Evolutionary conservation across 2,329 filamentous ascomycete species (phyloP), one percentile per base, ranked within the genome.

Genomic region (Curvularia spicifera): DNA sequence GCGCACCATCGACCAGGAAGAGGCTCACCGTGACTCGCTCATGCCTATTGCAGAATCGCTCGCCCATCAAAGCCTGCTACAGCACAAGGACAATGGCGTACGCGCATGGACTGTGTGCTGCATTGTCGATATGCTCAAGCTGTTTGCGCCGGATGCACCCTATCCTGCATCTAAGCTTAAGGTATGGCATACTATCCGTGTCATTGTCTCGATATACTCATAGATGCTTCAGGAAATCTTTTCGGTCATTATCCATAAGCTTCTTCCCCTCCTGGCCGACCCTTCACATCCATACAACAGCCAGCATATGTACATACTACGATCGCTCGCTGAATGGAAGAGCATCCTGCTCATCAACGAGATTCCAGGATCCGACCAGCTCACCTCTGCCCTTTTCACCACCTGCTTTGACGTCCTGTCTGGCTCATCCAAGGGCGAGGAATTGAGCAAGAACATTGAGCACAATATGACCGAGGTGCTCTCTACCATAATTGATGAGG

Each of bases 111-210:
- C 91, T 31, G 89, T 93, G 43, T 91, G 91, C 71, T 98, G 93
- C 76, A 83, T 98, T 60, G 93, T 97, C 53, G 95, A 99, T 76
- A 90, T 99, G 67, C 85, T 99, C 74, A 89, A 91, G 69, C 84
- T 99, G 56, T 97, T 92, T 78, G 95, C 95, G 28, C 95, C 95
- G 0, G 89, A 98, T 82, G 95, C 95, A 74, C 95, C 95, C 18
- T 98, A 96, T 78, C 96, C 92, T 24, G 87, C 87, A 40, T 87
- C 90, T 59, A 93, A 98, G 80, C 84, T 98, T 63, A 97, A 96
- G 89, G 93, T 94, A 78, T 10, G 50, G 28, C n/a, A 8, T 6
- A 50, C 1, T 39, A 29, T 10, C 18, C 18, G 13, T 18, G 6
- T 2, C 18, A 10, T 0, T 4, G 1, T 20, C 5, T 0, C 13